Evolutionary conservation across 345 rosid species (phyloP), one percentile per base, ranked within the genome.

Genomic region (Rhodamnia argentea): DNA sequence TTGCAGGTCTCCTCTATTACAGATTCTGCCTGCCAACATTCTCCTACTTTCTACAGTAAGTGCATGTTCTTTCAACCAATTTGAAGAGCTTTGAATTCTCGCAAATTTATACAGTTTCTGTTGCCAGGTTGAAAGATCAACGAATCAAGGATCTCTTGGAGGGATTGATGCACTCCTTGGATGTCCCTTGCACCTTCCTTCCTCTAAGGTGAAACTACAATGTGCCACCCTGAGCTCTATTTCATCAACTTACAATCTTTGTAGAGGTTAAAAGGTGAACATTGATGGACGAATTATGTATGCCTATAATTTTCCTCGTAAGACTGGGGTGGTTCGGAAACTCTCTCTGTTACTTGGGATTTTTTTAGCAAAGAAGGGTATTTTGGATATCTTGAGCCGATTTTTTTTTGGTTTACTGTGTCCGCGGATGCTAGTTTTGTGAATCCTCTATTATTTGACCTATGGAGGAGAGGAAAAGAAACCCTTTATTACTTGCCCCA

Each of bases 121-220:
- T 86, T 84, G 84, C 85, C 89, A 96, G 99, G 91, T 95, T 86
- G 99, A 96, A 90, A 92, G 91, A 87, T 87, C 92, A 91, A 90
- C 96, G 58, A 94, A 93, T 92, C 93, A 90, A 87, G 98, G 96
- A 88, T 96, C 98, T 87, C 96, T 96, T 87, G 93, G 93, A 11
- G 96, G 98, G 88, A 93, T 95, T 81, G 96, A 96, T 91, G 99
- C 99, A 84, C 89, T 96, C 83, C 96, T 96, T 62, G 99, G 99
- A 76, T 94, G 99, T 89, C 98, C 98, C 87, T 90, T 96, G 87
- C 93, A 94, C 84, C 95, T 96, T 89, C 99, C 98, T 86, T 94
- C 94, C 75, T 87, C 94, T 51, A 92, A 94, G 95, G 98, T 93
- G 84, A 90, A 88, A 81, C 83, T 64, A 51, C 51, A 82, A 54